Evolutionary conservation across 2,329 filamentous ascomycete species (phyloP), one percentile per base, ranked within the genome.

Genomic region (Fusarium torreyae): DNA sequence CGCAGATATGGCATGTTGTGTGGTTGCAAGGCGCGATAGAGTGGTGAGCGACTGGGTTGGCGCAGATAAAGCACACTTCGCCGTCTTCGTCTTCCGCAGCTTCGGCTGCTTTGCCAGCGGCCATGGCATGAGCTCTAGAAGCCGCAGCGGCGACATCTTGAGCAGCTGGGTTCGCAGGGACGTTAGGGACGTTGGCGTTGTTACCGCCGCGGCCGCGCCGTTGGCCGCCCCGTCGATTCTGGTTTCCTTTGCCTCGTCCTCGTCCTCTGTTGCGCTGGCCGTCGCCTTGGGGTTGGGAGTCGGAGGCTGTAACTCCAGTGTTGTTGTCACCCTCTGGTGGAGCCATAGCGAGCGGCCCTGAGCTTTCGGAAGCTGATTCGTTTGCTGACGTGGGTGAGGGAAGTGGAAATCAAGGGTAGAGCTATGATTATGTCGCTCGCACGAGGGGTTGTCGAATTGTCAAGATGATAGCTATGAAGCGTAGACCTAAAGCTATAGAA

Each of bases 51-150:
- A 99, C 91, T 3, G 91, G 89, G 70, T 94, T 97, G 58, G 96
- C 95, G 81, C 96, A 99, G 76, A 99, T 99, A 81, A 98, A 98
- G 87, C 96, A 99, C 65, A 98, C 88, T 67, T 98, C 94, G 26
- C 86, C 91, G 57, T 94, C 92, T 28, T 87, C 87, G 48, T 87
- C 83, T 64, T 80, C 76, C 50, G 72, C 48, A 34, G 49, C 76
- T 50, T 65, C 74, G 42, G 75, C 65, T 10, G 73, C 70, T 53
- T 73, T 66, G 36, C 57, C 61, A 4, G 57, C 63, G 17, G 71
- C 79, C 71, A 61, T 77, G 74, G 61, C 81, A 75, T 66, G 79
- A 59, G 72, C 81, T 78, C 69, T 82, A 77, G 63, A 81, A 50
- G 75, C 77, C 7, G 74, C 73, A 39, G 72, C 73, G 5, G 77